Percentiles rank a stretch among this genome's conserved stretches.
Conservation (phyloP, 2,329 filamentous ascomycete species). For the Rugonectria rugulosa region DNA sequence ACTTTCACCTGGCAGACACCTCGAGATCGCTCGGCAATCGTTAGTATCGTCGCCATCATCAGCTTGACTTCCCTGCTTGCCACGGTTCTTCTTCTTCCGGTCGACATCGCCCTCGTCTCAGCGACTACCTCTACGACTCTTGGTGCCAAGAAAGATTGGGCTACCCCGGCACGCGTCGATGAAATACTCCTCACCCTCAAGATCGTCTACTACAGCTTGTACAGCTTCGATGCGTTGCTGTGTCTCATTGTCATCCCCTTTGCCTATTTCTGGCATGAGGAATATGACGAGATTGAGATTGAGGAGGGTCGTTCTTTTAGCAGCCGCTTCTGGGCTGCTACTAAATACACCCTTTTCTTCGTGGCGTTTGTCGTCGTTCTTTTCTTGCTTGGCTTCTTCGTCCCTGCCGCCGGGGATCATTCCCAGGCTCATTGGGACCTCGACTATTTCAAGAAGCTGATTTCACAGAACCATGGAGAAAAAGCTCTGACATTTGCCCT, state of each 20-base stretch:
- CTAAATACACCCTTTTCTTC: slow-evolving; percentile 91
- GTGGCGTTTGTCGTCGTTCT: slow-evolving; percentile 80
- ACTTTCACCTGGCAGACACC: slow-evolving; percentile 92
- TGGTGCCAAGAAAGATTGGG: slow-evolving; percentile 93
- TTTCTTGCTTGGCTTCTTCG: slow-evolving; percentile 93
- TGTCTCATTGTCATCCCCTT: slow-evolving; percentile 93
- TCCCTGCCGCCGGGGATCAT: slow-evolving; percentile 77
- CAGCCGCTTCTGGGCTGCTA: slow-evolving; percentile 79
- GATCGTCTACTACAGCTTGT: slow-evolving; percentile 91
- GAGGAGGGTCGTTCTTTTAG: slow-evolving; percentile 79
- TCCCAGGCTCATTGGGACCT: slow-evolving; percentile 76
- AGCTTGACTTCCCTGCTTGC: slow-evolving; percentile 88
- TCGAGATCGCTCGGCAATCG: slow-evolving; percentile 81
- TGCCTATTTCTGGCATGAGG: slow-evolving; percentile 97
- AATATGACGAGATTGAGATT: slow-evolving; percentile 90
- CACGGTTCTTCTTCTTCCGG: slow-evolving; percentile 89
- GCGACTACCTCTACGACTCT: slow-evolving; percentile 79
- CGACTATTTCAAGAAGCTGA: slow-evolving; percentile 88
- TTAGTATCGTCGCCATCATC: slow-evolving; percentile 85
- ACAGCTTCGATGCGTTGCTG: slow-evolving; percentile 88
- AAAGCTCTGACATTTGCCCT: slow-evolving; percentile 90
- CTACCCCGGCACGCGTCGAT: slow-evolving; percentile 80
- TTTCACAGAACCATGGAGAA: slow-evolving; percentile 84
- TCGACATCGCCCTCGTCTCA: slow-evolving; percentile 94
- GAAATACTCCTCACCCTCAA: slow-evolving; percentile 82